A percentile compares a stretch with the other conserved stretches of the same genome.
phyloP scores from a whole-genome alignment of 1,284 basidiomycete species.

The Xanthoconium separans region DNA sequence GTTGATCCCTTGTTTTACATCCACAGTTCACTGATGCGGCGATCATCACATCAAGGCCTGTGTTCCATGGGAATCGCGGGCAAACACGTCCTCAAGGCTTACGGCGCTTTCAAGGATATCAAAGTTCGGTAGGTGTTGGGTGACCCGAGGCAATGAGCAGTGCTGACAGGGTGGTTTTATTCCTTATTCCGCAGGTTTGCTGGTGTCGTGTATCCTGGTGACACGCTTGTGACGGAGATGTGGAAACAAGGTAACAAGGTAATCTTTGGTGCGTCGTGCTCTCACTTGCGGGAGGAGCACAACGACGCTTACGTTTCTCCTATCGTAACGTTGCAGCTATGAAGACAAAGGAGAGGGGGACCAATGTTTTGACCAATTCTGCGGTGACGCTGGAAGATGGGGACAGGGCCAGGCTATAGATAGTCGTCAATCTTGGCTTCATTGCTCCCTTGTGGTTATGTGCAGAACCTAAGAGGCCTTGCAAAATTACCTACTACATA shows the following conservation, averaged over 20 bases:
- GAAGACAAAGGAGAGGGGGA: slow-evolving; percentile 79
- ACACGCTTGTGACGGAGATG: slow-evolving; percentile 94
- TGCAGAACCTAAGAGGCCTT: no score
- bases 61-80: slow-evolving; percentile 93
- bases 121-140: slow-evolving; percentile 77
- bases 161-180: not conserved
- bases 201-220: slow-evolving; percentile 90
- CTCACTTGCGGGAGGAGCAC: not conserved
- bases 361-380: slow-evolving; percentile 68
- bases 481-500: no score
- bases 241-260: slow-evolving; percentile 96
- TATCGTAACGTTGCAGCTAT: slow-evolving; percentile 42
- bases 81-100: slow-evolving; percentile 89
- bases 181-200: slow-evolving; percentile 56
- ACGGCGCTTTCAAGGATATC: slow-evolving; percentile 88
- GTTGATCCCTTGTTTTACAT: not conserved
- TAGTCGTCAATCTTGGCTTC: not conserved
- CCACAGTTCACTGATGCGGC: not conserved
- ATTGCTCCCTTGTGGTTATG: no score
- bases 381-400: slow-evolving; percentile 65
- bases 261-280: slow-evolving; percentile 73
- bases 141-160: not conserved
- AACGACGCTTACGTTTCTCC: not conserved
- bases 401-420: slow-evolving; percentile 63
- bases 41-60: slow-evolving; percentile 48